A percentile compares a stretch with the other conserved stretches of the same genome.
Conservation (phyloP, 257 asterid species). For the Solanum tarijense region DNA sequence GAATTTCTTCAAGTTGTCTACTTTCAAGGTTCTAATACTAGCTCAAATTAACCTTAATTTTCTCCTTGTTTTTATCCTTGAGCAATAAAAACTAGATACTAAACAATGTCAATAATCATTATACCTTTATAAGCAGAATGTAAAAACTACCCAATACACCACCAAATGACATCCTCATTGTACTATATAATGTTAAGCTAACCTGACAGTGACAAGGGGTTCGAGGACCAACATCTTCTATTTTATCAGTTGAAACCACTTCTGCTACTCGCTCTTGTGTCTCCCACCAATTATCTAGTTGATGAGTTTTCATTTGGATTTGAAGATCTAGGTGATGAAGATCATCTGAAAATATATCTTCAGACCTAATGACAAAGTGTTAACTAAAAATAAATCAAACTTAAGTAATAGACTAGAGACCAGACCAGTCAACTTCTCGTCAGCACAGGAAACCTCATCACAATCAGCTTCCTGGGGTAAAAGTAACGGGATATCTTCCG, state of each 20-base stretch:
- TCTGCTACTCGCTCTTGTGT: conserved; percentile 40
- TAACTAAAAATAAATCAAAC: conserved; percentile 6
- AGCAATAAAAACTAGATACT: background rate
- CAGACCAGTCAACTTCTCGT: conserved; percentile 21
- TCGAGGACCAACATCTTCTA: conserved; percentile 63
- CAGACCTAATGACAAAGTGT: conserved; percentile 7
- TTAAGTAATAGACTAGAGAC: conserved; percentile 11
- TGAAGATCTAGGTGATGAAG: conserved; percentile 9
- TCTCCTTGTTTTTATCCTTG: background rate
- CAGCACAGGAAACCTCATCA: conserved; percentile 17
- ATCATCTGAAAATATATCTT: conserved; percentile 3
- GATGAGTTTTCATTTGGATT: conserved; percentile 10
- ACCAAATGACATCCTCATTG: background rate
- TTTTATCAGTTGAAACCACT: conserved; percentile 33
- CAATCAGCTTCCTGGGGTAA: conserved; percentile 76
- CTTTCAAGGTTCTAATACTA: background rate
- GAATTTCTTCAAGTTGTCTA: background rate
- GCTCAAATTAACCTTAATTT: background rate
- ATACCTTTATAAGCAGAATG: background rate
- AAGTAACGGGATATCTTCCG: conserved; percentile 73
- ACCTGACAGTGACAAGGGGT: conserved; percentile 81
- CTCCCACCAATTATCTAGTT: conserved; percentile 38
- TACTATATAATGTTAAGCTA: background rate
- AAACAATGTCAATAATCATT: background rate
- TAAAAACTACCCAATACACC: background rate